phyloP scores from a whole-genome alignment of 805 yeast species.

The Brettanomyces custersianus region DNA sequence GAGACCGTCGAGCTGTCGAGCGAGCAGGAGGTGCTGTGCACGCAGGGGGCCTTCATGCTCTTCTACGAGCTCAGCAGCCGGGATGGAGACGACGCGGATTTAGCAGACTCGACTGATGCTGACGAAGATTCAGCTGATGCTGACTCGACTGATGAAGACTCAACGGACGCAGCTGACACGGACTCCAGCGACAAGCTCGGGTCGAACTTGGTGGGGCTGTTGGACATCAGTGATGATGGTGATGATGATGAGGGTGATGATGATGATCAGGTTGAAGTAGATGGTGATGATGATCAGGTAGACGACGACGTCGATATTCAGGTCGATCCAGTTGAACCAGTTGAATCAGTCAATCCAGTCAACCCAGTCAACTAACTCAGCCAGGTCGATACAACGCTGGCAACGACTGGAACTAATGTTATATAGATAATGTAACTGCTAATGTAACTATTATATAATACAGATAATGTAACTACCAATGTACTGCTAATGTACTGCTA shows the following conservation, averaged over 20 bases:
- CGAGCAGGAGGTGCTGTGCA: slow-evolving; percentile 69
- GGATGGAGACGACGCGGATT: slow-evolving; percentile 24
- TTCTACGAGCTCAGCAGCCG: slow-evolving; percentile 56
- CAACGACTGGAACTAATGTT: no score
- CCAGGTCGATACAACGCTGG: no score
- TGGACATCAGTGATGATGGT: slow-evolving; percentile 1
- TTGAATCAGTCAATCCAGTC: no score
- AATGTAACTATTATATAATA: no score
- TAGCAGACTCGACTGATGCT: slow-evolving; percentile 26
- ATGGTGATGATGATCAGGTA: slow-evolving; percentile 5
- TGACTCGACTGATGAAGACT: slow-evolving; percentile 3
- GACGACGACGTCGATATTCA: slow-evolving; percentile 7
- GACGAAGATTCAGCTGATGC: slow-evolving; percentile 22
- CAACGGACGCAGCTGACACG: no score
- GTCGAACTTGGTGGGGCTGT: slow-evolving; percentile 3
- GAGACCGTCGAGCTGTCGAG: slow-evolving; percentile 75
- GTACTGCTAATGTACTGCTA: no score
- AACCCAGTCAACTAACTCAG: no score
- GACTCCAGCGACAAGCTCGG: neutral
- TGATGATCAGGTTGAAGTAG: neutral
- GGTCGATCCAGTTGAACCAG: slow-evolving; percentile 7
- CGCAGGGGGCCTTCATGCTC: slow-evolving; percentile 88
- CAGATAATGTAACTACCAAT: no score
- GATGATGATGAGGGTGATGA: no score
- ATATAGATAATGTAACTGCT: no score